These are phyloP conservation scores for Phytophthora rubi DNA, from an alignment of 352 stramenopile genomes.

Conservation along the genomic window DNA sequence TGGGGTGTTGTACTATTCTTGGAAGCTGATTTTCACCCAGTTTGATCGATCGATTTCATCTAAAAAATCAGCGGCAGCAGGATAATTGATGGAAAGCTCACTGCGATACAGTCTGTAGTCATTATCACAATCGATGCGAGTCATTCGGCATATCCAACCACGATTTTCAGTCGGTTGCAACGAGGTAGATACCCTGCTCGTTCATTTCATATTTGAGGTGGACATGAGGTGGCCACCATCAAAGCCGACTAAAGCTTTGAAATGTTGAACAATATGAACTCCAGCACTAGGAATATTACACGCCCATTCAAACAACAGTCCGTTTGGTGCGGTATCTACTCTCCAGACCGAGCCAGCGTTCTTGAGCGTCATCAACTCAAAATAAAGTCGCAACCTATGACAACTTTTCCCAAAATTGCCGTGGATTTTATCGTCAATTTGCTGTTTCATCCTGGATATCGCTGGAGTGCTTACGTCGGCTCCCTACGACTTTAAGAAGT, in stretches of 20 bases:
- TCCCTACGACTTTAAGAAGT: neutral
- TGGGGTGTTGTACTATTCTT: neutral
- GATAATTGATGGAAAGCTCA: neutral
- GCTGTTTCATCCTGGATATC: slow-evolving; percentile 8
- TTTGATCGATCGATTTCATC: neutral
- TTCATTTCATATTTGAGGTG: too few species aligned
- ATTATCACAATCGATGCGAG: neutral
- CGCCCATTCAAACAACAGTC: too few species aligned
- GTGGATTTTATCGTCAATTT: slow-evolving; percentile 10
- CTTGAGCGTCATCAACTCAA: too few species aligned
- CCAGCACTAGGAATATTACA: too few species aligned
- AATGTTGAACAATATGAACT: too few species aligned
- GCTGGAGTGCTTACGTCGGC: neutral
- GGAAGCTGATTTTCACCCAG: neutral
- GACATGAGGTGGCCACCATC: too few species aligned
- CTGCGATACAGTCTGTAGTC: neutral
- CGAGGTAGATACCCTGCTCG: too few species aligned
- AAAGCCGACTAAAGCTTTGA: too few species aligned
- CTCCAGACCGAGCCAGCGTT: too few species aligned
- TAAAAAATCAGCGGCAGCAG: neutral
- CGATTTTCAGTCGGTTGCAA: neutral
- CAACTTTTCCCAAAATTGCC: slow-evolving; percentile 1
- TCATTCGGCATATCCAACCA: neutral
- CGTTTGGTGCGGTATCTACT: too few species aligned
- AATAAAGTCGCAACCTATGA: too few species aligned